A percentile compares a stretch with the other conserved stretches of the same genome.
Evolutionary conservation across 345 rosid species (phyloP).

Genomic region (Crucihimalaya himalaica): DNA sequence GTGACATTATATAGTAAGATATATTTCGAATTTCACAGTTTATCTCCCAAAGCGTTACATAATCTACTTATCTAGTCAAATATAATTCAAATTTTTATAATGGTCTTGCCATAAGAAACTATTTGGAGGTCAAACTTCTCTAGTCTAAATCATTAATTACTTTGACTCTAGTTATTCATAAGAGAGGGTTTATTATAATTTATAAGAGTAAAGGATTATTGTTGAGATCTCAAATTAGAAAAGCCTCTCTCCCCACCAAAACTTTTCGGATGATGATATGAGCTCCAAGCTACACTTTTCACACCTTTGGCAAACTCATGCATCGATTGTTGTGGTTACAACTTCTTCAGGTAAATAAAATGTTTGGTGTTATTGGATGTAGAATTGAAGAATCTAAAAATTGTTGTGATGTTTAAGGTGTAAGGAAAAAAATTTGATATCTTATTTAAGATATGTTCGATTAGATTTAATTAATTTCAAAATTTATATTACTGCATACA

Average conservation of each 20-base stretch:
- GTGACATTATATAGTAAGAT: background rate
- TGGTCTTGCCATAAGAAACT: background rate
- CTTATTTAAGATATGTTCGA: background rate
- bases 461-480: too few relatives aligned
- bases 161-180: background rate
- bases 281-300: background rate
- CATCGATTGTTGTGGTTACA: background rate
- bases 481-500: too few relatives aligned
- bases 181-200: background rate
- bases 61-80: background rate
- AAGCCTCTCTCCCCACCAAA: background rate
- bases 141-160: background rate
- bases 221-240: background rate
- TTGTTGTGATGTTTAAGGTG: background rate
- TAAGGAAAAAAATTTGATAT: too few relatives aligned
- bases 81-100: background rate
- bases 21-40: too few relatives aligned
- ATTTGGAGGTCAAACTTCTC: background rate
- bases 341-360: background rate
- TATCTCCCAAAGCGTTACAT: background rate
- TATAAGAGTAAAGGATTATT: too few relatives aligned
- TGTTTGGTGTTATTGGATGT: too few relatives aligned
- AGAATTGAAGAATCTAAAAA: background rate
- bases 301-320: background rate
- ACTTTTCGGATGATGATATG: too few relatives aligned